Evolutionary conservation across 2,329 filamentous ascomycete genomes (phyloP).

Genomic region (Xylaria sp.): DNA sequence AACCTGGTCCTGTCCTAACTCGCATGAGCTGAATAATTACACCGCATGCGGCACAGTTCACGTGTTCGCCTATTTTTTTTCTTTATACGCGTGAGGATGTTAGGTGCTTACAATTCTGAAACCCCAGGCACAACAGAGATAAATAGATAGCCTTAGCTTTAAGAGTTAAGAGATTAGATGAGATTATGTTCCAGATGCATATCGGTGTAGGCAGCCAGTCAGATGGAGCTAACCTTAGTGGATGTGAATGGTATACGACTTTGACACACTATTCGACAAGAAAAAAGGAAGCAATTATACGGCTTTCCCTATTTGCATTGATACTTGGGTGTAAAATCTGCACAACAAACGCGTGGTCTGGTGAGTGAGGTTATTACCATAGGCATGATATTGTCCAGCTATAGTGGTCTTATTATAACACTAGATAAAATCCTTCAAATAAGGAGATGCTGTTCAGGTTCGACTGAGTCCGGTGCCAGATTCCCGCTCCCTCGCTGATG

Average conservation of each 20-base stretch:
- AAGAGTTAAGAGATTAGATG: background rate
- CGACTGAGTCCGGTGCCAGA: slow-evolving; percentile 12
- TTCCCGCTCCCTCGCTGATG: background rate
- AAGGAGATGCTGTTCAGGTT: slow-evolving; percentile 20
- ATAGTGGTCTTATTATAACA: slow-evolving; percentile 31
- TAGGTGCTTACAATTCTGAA: background rate
- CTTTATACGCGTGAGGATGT: too few species aligned
- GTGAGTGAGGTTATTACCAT: background rate
- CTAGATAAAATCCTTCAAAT: slow-evolving; percentile 19
- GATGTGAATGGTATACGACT: background rate
- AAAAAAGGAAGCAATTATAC: background rate
- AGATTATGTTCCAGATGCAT: background rate
- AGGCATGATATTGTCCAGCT: slow-evolving; percentile 10
- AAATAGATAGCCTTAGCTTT: background rate
- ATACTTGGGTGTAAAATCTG: background rate
- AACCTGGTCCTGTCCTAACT: background rate
- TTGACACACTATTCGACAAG: slow-evolving; percentile 2
- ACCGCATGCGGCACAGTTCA: slow-evolving; percentile 27
- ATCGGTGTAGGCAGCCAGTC: background rate
- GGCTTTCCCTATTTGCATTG: background rate
- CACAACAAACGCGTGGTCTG: background rate
- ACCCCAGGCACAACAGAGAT: background rate
- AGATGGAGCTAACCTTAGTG: too few species aligned
- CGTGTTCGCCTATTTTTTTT: slow-evolving; percentile 19
- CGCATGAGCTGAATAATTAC: slow-evolving; percentile 13